Evolutionary conservation across 345 rosid genomes (phyloP).

Genomic region (Melaleuca alternifolia): DNA sequence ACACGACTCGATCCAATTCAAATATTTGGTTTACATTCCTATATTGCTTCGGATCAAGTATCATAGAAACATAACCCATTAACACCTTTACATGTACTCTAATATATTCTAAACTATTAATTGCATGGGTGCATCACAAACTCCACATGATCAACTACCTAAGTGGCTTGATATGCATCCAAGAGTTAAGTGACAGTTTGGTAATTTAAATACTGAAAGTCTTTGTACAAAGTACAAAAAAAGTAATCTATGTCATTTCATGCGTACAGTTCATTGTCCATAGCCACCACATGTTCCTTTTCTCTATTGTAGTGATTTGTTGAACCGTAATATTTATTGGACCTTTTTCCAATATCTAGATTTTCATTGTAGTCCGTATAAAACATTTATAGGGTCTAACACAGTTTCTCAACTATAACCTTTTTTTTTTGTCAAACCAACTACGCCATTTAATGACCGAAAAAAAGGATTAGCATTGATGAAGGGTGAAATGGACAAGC

Average conservation of each 20-base stretch:
- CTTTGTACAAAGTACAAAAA: neutral
- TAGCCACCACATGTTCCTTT: neutral
- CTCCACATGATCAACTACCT: neutral
- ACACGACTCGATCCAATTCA: too few species aligned
- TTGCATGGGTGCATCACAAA: neutral
- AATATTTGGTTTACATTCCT: too few species aligned
- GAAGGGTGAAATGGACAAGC: neutral
- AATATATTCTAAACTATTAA: too few species aligned
- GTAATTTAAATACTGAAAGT: too few species aligned
- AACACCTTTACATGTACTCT: too few species aligned
- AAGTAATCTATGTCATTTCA: neutral
- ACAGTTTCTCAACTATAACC: too few species aligned
- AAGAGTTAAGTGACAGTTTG: neutral
- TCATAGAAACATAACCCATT: too few species aligned
- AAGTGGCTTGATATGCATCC: neutral
- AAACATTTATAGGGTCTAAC: too few species aligned
- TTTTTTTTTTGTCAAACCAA: too few species aligned
- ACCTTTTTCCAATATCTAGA: neutral
- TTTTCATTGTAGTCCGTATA: neutral
- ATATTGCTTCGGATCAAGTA: too few species aligned
- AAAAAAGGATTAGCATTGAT: neutral
- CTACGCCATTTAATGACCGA: neutral
- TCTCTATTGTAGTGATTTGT: neutral
- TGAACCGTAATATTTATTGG: too few species aligned
- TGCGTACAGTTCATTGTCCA: neutral